Evolutionary conservation across 2,329 filamentous ascomycete species (phyloP), one percentile per base, ranked within the genome.

Genomic region (Ceratocystis destructans): DNA sequence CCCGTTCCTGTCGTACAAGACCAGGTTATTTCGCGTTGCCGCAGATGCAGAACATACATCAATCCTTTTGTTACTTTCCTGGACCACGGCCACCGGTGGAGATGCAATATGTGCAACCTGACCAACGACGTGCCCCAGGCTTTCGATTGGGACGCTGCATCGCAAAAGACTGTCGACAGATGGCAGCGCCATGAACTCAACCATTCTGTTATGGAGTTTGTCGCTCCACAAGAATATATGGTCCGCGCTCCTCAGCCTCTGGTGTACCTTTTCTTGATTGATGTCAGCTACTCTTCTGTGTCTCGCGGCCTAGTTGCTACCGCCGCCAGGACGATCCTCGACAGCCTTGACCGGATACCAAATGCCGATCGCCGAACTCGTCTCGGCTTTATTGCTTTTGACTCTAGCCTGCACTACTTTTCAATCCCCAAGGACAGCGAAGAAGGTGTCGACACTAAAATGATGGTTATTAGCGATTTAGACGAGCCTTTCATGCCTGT

Each of bases 191-290:
- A 90, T 48, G 94, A 99, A 75, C 81, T 99, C 69, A 99, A 99
- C 78, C 88, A 96, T 74, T 84, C 91, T n/a, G 91, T 97, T 45
- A 92, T 96, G 68, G 94, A 99, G 74, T 99, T 96, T 73, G 89
- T 99, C 70, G 94, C 94, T 12, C 94, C 94, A 1, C 94, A 99
- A 76, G 94, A 99, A 77, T 99, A 99, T 77, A 99, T 99, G 94
- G 94, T 99, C 45, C 88, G 94, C 69, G 92, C 94, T 66, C 94
- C 94, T 57, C 93, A 96, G 76, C 94, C 94, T 48, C 81, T 97
- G 48, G 93, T 96, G 48, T 97, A 97, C 74, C 83, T 96, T 15
- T 97, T 97, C 82, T 80, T 96, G 71, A 90, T 97, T 73, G 93
- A 96, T 72, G 92, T 96, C 69, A 96, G 90, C 80, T 95, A 91